Evolutionary conservation across 768 basidiomycete species (phyloP), one percentile per base, ranked within the genome.

Genomic region (Trametes sanguinea): DNA sequence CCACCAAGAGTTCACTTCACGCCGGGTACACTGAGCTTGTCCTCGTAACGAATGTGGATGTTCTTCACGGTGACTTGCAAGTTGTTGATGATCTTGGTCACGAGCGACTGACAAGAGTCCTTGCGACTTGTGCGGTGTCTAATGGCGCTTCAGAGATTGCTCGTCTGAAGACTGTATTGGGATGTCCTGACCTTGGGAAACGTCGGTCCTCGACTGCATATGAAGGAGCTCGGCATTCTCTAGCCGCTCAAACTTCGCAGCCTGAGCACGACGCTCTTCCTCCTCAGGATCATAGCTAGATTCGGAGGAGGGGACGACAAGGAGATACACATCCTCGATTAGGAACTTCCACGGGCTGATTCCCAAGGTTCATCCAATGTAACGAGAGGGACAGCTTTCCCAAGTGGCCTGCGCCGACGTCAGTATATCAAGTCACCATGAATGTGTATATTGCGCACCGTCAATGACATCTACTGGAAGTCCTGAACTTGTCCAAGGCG

Each of bases 31-130:
- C 94, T 97, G 68, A 94, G 74, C 52, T 88, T 89, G 77, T 99
- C 97, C 75, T 99, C 97, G 69, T 98, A 99, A 54, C 97, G 89
- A 48, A 98, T 76, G 73, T 99, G 97, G 46, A 99, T 93, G 68
- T 97, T 96, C 76, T 90, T 93, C 62, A 98, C 86, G 11, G 94
- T 95, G 29, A 98, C 86, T 77, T 99, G 97, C 29, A 98, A 75
- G 71, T 99, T 99, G 76, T 98, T 96, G 65, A 98, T 85, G 60
- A 98, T 84, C 72, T 96, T 97, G 47, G 89, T 83, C 45, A 89
- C 85, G 50, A 98, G 76, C 16, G 94, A 93, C 46, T n/a, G 90
- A 83, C 69, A 92, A 78, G 62, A 96, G 83, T 7, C 91, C 89
- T 76, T 95, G 90, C n/a, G 89, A 86, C n/a, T 70, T 92, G 87